phyloP scores from a whole-genome alignment of 805 yeast genomes.

The Pichia insulana region DNA sequence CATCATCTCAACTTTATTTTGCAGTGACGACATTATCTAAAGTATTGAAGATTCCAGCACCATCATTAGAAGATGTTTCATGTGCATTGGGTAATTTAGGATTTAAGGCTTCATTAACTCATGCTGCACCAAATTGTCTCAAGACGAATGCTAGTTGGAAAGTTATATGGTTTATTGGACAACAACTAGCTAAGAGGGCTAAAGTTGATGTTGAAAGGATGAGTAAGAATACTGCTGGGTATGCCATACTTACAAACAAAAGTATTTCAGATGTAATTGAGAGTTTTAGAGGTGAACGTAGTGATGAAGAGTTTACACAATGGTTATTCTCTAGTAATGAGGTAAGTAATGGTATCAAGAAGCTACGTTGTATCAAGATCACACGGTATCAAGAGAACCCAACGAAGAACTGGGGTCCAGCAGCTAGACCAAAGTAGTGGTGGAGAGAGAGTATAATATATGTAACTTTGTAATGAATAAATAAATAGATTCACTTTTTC shows the following conservation, averaged over 20 bases:
- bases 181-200: constrained; percentile 48
- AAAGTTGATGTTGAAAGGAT: constrained; percentile 33
- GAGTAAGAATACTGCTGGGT: constrained; percentile 49
- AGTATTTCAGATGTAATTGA: constrained; percentile 20
- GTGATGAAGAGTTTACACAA: constrained; percentile 17
- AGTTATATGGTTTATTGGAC: constrained; percentile 62
- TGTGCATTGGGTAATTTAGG: constrained; percentile 85
- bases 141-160: constrained; percentile 90
- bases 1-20: constrained; percentile 63
- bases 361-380: constrained; percentile 65
- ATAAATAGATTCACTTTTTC: no score
- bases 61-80: constrained; percentile 60
- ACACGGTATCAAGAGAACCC: constrained; percentile 91
- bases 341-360: constrained; percentile 47
- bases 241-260: constrained; percentile 42
- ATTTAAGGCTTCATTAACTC: constrained; percentile 75
- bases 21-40: constrained; percentile 71
- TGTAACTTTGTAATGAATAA: no score
- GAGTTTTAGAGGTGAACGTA: no score
- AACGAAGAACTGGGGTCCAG: constrained; percentile 87
- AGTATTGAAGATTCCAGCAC: constrained; percentile 72
- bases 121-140: constrained; percentile 75
- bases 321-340: constrained; percentile 57
- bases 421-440: constrained; percentile 48
- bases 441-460: no score